phyloP scores from a whole-genome alignment of 1,284 basidiomycete species.

The Lentinula novae-zelandiae region DNA sequence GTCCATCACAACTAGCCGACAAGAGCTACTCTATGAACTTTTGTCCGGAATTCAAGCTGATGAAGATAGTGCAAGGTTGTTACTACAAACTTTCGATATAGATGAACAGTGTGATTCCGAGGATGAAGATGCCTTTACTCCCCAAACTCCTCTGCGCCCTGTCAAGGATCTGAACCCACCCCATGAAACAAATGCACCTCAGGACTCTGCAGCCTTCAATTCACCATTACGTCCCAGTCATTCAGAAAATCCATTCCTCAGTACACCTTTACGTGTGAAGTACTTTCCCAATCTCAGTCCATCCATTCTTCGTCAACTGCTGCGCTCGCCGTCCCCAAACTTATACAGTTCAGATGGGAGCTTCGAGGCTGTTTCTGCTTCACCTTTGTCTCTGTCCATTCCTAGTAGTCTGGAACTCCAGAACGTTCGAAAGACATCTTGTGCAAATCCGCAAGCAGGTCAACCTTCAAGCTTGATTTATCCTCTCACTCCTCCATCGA shows the following conservation, averaged over 20 bases:
- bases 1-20: neutral
- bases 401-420: neutral
- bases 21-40: neutral
- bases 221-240: neutral
- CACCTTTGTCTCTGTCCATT: slow-evolving; percentile 2
- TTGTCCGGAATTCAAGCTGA: neutral
- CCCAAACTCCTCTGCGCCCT: neutral
- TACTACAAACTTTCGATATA: slow-evolving; percentile 5
- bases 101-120: neutral
- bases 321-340: slow-evolving; percentile 23
- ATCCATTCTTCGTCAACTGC: slow-evolving; percentile 21
- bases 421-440: neutral
- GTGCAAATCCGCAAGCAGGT: neutral
- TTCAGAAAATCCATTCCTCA: slow-evolving; percentile 22
- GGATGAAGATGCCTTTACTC: neutral
- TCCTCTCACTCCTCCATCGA: slow-evolving; percentile 14
- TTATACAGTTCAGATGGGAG: neutral
- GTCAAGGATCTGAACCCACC: neutral
- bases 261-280: slow-evolving; percentile 26
- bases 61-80: neutral
- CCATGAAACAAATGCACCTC: neutral
- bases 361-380: neutral
- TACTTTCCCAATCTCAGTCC: slow-evolving; percentile 27
- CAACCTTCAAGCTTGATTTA: slow-evolving; percentile 1
- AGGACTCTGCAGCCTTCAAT: neutral